Base-by-base conservation (phyloP, 352 stramenopile species). In the Hyphochytrium catenoides region DNA sequence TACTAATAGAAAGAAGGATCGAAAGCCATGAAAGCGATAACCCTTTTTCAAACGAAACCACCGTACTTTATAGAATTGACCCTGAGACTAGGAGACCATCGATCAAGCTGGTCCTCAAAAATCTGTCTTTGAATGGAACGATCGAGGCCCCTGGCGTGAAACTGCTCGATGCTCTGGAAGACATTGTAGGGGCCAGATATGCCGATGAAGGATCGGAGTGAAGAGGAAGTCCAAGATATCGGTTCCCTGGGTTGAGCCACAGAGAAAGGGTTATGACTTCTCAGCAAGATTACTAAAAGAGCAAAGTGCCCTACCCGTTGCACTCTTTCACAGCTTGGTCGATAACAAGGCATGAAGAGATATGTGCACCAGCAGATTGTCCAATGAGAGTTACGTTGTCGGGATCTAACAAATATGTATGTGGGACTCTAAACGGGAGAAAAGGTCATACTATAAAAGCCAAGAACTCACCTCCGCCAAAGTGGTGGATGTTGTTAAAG, bases 111-210 rank as follows among this genome's bases (percentile, higher is more conserved):
- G 27, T 70, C 56, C 31, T 64, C 57, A 62, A 89, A 86, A 34
- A 89, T 84, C 26, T 58, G 63, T 44, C 63, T 58, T 28, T 84
- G 55, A 12, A 84, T 55, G 41, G 39, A 47, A 33, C 56, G 52
- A 46, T 81, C 66, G 26, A 91, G 69, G 35, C 75, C 75, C 42
- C 77, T 63, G 39, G 53, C 56, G 44, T 74, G 62, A 56, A 87
- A 88, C 24, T 65, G 68, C 16, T 58, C 56, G 16, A 68, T 52
- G 28, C 65, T 74, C 11, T 54, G 55, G 26, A 71, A 54, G 15
- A 88, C 65, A 56, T 88, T 78, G 52, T 83, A 77, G 26, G 75
- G 73, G 0, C 71, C 66, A 0, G 75, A 91, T 29, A 85, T 75
- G 25, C 68, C 71, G 30, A 81, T 73, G 43, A 74, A 82, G 31